A percentile compares a stretch with the other conserved stretches of the same genome.
phyloP scores from a whole-genome alignment of 1,139 yeast genomes.

The Pichia sp. region DNA sequence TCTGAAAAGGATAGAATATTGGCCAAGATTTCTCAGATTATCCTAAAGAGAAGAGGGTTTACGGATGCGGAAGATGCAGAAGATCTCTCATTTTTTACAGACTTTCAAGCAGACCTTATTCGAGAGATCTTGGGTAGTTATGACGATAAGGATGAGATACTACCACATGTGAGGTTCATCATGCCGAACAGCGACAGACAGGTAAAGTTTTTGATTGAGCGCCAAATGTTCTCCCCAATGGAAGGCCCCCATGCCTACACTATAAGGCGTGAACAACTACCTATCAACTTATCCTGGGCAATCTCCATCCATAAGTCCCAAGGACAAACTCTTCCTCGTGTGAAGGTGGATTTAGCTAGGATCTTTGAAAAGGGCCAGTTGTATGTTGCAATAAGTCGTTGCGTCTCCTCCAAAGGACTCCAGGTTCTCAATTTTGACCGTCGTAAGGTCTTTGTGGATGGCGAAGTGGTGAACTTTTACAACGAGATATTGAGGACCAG shows the following conservation, averaged over 20 bases:
- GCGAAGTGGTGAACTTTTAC: slow-evolving; percentile 53
- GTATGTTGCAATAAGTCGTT: slow-evolving; percentile 87
- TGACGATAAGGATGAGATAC: slow-evolving; percentile 9
- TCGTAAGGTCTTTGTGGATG: slow-evolving; percentile 54
- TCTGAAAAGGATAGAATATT: slow-evolving; percentile 3
- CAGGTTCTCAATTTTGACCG: slow-evolving; percentile 70
- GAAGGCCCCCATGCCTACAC: background rate
- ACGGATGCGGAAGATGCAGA: slow-evolving; percentile 17
- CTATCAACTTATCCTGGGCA: slow-evolving; percentile 80
- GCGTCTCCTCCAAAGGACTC: slow-evolving; percentile 63
- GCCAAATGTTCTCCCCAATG: slow-evolving; percentile 6
- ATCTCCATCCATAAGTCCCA: slow-evolving; percentile 87
- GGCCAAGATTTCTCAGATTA: slow-evolving; percentile 5
- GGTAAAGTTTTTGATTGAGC: slow-evolving; percentile 9
- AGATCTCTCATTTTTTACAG: slow-evolving; percentile 25
- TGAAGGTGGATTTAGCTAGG: slow-evolving; percentile 64
- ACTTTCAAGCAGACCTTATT: slow-evolving; percentile 33
- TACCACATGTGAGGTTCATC: slow-evolving; percentile 54
- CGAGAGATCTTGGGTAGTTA: slow-evolving; percentile 20
- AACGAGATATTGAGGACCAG: too few species aligned
- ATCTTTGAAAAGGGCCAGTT: slow-evolving; percentile 84
- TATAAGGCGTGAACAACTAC: slow-evolving; percentile 52
- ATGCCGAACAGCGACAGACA: slow-evolving; percentile 29
- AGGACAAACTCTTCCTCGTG: slow-evolving; percentile 78
- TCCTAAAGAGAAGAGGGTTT: slow-evolving; percentile 1